Conservation (phyloP, 2,329 filamentous ascomycete genomes). For the Chaetomium olivaceum region DNA sequence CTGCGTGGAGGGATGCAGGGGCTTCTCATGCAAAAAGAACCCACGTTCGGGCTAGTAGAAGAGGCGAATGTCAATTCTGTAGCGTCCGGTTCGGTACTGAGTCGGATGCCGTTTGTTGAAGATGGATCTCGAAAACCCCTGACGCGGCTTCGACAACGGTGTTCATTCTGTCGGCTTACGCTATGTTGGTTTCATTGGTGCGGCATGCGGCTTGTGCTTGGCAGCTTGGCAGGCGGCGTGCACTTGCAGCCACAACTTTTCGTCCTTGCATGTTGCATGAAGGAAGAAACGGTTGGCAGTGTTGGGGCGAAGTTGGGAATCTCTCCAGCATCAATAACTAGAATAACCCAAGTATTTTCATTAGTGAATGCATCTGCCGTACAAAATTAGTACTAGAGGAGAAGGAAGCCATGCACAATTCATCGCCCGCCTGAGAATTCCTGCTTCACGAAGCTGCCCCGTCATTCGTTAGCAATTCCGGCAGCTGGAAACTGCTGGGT, state of each 20-base stretch:
- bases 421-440: background rate
- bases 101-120: background rate
- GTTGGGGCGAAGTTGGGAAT: too few species aligned
- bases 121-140: conserved; percentile 11
- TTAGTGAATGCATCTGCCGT: too few species aligned
- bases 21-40: conserved; percentile 19
- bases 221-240: conserved; percentile 1
- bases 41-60: background rate
- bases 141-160: conserved; percentile 21
- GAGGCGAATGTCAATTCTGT: background rate
- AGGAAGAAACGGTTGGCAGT: too few species aligned
- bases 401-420: background rate
- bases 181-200: conserved; percentile 5
- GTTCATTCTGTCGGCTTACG: conserved; percentile 11
- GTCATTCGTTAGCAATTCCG: background rate
- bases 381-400: background rate
- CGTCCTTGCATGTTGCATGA: background rate
- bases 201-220: conserved; percentile 15
- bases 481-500: background rate
- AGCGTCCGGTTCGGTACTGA: background rate
- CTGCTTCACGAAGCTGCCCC: background rate
- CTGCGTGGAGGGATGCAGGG: background rate
- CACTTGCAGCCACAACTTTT: conserved; percentile 4
- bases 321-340: too few species aligned
- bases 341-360: too few species aligned